Evolutionary conservation across 106 monocot species (phyloP), one percentile per base, ranked within the genome.

Genomic region (Platanthera zijinensis): DNA sequence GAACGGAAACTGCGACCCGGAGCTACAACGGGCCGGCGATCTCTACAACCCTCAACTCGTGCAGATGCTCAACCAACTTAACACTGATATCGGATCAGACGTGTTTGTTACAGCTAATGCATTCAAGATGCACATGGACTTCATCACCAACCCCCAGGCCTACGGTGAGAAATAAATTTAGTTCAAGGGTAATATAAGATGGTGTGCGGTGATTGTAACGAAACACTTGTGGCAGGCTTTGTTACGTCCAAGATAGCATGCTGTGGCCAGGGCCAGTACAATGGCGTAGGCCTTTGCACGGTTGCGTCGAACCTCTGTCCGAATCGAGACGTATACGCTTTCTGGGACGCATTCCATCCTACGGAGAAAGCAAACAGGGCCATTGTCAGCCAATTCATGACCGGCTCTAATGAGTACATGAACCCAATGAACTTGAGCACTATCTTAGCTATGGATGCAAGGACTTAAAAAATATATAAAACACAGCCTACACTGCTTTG

Each of bases 291-390:
- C 0, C 87, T 94, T 10, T 94, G 94, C 82, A 94, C 88, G 0
- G 0, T 18, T 8, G 78, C 73, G 0, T 94, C 94, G 1, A 94
- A 81, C 80, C 46, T 94, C 19, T 94, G 94, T 80, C 71, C 88
- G 3, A 76, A 90, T 73, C 71, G 94, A 12, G 46, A 76, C 48
- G 5, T 75, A 10, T 85, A 87, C 47, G 90, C 82, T 1, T 94
- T 94, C 79, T 94, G 94, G 94, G 94, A 94, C 59, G 63, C 83
- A 5, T 94, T 76, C 80, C 94, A 94, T 57, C 94, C 94, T 1
- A 52, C 89, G 0, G 86, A 94, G 87, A 89, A 49, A 54, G 94
- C 94, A 3, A 90, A 88, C 82, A 49, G 90, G 48, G 85, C 91
- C 75, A 85, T 94, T 32, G 94, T 91, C 46, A 70, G 57, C 86